phyloP scores from a whole-genome alignment of 768 basidiomycete genomes.

The Agaricus subrufescens region DNA sequence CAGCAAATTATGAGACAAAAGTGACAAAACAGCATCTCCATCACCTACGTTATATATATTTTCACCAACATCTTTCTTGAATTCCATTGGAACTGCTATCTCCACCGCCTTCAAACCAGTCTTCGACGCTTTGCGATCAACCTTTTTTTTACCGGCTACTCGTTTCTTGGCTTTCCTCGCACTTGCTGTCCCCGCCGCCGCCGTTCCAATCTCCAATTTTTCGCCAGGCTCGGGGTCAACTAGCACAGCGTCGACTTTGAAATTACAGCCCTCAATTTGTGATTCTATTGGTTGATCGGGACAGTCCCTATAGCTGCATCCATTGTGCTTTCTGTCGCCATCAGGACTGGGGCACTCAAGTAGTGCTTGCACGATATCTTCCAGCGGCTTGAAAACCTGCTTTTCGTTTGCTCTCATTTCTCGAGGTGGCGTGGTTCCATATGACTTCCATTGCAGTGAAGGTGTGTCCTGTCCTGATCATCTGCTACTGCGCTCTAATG shows the following conservation, averaged over 20 bases:
- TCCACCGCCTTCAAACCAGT: neutral
- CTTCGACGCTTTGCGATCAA: neutral
- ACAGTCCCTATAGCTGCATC: neutral
- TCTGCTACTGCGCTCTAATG: too few species aligned
- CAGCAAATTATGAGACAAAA: too few species aligned
- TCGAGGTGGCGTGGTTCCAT: too few species aligned
- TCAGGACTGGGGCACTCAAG: neutral
- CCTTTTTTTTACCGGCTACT: too few species aligned
- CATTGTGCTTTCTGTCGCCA: neutral
- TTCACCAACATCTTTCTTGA: neutral
- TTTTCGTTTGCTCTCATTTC: too few species aligned
- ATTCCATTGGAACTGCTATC: neutral
- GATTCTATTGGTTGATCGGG: neutral
- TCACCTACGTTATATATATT: neutral
- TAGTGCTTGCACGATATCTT: too few species aligned
- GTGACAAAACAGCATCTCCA: neutral
- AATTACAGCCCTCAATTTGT: neutral
- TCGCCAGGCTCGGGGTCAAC: neutral
- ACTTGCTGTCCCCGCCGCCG: too few species aligned
- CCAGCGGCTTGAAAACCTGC: too few species aligned
- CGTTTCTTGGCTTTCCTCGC: too few species aligned
- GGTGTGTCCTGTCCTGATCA: too few species aligned
- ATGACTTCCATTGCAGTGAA: too few species aligned
- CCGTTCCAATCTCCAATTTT: too few species aligned
- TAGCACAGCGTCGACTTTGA: neutral